phyloP scores from a whole-genome alignment of 495 filamentous ascomycete species.

The Penicillium daleae region DNA sequence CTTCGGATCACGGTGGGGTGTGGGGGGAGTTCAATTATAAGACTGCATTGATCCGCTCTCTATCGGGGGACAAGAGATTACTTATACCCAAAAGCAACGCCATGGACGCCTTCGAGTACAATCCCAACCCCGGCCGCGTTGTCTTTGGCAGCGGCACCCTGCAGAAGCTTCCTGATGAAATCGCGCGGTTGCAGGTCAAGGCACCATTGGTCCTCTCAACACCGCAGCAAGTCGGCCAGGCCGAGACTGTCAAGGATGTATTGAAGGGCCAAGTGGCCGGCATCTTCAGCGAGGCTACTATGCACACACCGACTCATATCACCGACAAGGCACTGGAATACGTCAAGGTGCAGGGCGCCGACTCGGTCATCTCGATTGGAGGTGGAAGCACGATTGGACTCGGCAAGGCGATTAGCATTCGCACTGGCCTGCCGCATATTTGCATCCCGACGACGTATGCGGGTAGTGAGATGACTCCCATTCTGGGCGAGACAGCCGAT shows the following conservation, averaged over 20 bases:
- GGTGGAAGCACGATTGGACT: slow-evolving; percentile 69
- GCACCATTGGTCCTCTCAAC: slow-evolving; percentile 63
- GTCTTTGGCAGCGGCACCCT: slow-evolving; percentile 67
- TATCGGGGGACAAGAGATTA: neutral
- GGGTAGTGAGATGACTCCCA: slow-evolving; percentile 71
- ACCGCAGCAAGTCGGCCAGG: slow-evolving; percentile 57
- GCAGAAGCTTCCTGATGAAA: slow-evolving; percentile 61
- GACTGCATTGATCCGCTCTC: slow-evolving; percentile 19
- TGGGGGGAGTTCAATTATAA: slow-evolving; percentile 38
- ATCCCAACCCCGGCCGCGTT: slow-evolving; percentile 59
- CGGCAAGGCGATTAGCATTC: slow-evolving; percentile 68
- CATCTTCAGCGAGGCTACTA: slow-evolving; percentile 64
- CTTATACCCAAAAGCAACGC: neutral
- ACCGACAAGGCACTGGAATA: slow-evolving; percentile 64
- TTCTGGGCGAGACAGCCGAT: slow-evolving; percentile 66
- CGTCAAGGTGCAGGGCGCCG: slow-evolving; percentile 50
- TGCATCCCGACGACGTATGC: slow-evolving; percentile 73
- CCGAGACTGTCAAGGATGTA: slow-evolving; percentile 51
- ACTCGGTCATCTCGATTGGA: slow-evolving; percentile 63
- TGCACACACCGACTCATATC: slow-evolving; percentile 69
- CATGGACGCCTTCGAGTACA: slow-evolving; percentile 67
- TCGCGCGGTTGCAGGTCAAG: slow-evolving; percentile 56
- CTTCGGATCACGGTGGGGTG: slow-evolving; percentile 32
- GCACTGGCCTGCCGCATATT: slow-evolving; percentile 66
- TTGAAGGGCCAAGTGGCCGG: slow-evolving; percentile 57